Conservation (phyloP, 2,329 filamentous ascomycete genomes). For the Colletotrichum brevisporum region DNA sequence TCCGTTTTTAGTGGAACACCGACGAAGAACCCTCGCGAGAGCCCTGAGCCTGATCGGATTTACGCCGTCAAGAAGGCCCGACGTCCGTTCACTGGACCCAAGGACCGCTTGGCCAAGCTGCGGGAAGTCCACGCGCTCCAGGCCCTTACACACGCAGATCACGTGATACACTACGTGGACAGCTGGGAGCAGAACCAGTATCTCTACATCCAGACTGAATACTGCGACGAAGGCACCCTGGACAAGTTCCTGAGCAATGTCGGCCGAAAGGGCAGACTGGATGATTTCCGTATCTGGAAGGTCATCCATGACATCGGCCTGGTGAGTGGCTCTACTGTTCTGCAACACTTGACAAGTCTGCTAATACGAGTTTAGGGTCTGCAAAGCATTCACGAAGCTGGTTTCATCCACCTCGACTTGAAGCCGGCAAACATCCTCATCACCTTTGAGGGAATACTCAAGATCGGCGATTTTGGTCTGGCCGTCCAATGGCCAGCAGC, state of each 20-base stretch:
- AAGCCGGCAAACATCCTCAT: conserved; percentile 90
- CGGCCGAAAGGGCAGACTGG: conserved; percentile 86
- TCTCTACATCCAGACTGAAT: conserved; percentile 98
- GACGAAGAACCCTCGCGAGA: conserved; percentile 63
- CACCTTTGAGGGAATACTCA: conserved; percentile 83
- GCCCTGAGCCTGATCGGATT: conserved; percentile 70
- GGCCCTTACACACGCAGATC: conserved; percentile 83
- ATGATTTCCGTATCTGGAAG: conserved; percentile 99
- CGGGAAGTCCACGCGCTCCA: conserved; percentile 87
- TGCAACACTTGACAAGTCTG: not conserved
- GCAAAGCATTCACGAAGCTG: conserved; percentile 89
- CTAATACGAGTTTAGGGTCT: conserved; percentile 74
- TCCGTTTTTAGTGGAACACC: conserved; percentile 61
- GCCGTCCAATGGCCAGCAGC: conserved; percentile 84
- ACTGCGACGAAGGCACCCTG: conserved; percentile 93
- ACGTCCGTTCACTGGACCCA: conserved; percentile 81
- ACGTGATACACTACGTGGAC: conserved; percentile 86
- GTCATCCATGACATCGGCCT: conserved; percentile 88
- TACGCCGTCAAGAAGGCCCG: conserved; percentile 97
- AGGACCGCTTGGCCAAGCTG: conserved; percentile 86
- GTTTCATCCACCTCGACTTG: conserved; percentile 87
- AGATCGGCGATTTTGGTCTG: conserved; percentile 90
- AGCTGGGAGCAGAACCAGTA: conserved; percentile 89
- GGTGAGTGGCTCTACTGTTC: conserved; percentile 66
- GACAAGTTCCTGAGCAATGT: conserved; percentile 87